Evolutionary conservation across 2,329 filamentous ascomycete species (phyloP), one percentile per base, ranked within the genome.

Genomic region (Pseudogymnoascus sp.): DNA sequence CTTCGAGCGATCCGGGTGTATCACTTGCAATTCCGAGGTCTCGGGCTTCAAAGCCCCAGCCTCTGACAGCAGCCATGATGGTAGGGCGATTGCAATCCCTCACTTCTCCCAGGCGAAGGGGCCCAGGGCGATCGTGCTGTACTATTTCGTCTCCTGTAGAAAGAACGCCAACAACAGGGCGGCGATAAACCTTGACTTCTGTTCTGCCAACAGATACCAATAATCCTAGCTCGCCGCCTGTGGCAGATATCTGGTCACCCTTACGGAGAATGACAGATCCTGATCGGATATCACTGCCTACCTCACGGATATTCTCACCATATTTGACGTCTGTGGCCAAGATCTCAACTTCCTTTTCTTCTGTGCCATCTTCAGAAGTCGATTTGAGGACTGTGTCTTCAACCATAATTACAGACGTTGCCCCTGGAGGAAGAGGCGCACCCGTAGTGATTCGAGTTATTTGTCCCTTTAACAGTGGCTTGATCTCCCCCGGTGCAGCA

Each of bases 71-170:
- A 0, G 90, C 89, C 69, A 97, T 83, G 37, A 99, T 82, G 0
- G 92, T 93, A 1, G 93, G 91, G 11, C 95, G 84, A 72, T 99
- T 99, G 3, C 91, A 96, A 74, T 99, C 95, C 63, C 95, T 83
- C 18, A 99, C 95, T 75, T 97, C 91, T 39, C 95, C 95, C 0
- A 90, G 79, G 3, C 81, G 81, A 7, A 97, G 78, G 0, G 79
- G 77, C 0, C 83, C 84, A 0, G 84, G 79, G 26, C 83, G 78
- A 64, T 88, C 79, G 70, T 95, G 87, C 66, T 88, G 83, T 4
- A 97, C 87, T 60, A 99, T 90, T 75, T 99, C 95, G 72, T 99
- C 93, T 21, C 95, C 95, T 0, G 95, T 99, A 61, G 93, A 97
- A 16, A 99, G 77, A 1, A 99, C 86, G 4, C 93, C 95, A 6